Percentiles rank a stretch among this genome's conserved stretches.
These are phyloP conservation scores for Scytalidium lignicola DNA, from an alignment of 2,329 filamentous ascomycete genomes.

Conservation along the genomic window DNA sequence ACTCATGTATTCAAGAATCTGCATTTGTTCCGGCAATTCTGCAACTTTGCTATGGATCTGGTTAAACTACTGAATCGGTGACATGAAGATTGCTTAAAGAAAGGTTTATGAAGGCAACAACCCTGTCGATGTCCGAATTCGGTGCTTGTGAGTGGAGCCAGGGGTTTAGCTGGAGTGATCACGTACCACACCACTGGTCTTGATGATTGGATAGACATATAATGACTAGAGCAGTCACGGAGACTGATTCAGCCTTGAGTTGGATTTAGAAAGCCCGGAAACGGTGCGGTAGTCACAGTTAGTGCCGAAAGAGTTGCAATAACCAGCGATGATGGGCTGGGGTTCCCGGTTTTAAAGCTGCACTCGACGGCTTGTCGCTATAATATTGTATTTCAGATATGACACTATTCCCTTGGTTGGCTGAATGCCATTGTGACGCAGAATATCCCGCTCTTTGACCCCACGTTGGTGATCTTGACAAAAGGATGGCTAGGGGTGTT, in stretches of 20 bases:
- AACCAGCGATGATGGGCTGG: not conserved
- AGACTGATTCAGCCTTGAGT: not conserved
- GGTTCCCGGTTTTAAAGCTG: not conserved
- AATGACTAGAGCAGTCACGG: not conserved
- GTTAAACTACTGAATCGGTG: not conserved
- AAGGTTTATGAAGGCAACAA: not conserved
- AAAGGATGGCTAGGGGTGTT: not conserved
- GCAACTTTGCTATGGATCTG: not conserved
- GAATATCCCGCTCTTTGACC: not conserved
- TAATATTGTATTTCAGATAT: not conserved
- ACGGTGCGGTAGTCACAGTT: not conserved
- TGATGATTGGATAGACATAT: not conserved
- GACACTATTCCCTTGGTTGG: not conserved
- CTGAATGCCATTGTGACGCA: not conserved
- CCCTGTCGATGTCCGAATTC: not conserved
- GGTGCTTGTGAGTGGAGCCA: not conserved
- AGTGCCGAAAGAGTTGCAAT: not conserved
- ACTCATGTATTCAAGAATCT: conserved; percentile 7
- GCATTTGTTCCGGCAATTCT: conserved; percentile 2
- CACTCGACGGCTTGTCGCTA: too few species aligned
- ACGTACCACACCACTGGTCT: not conserved
- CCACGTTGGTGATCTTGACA: not conserved
- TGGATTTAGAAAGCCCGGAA: not conserved
- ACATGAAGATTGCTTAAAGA: not conserved
- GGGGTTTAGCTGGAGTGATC: not conserved